Base-by-base conservation (phyloP, 208 protist species). In the Angomonas ambiguus region DNA sequence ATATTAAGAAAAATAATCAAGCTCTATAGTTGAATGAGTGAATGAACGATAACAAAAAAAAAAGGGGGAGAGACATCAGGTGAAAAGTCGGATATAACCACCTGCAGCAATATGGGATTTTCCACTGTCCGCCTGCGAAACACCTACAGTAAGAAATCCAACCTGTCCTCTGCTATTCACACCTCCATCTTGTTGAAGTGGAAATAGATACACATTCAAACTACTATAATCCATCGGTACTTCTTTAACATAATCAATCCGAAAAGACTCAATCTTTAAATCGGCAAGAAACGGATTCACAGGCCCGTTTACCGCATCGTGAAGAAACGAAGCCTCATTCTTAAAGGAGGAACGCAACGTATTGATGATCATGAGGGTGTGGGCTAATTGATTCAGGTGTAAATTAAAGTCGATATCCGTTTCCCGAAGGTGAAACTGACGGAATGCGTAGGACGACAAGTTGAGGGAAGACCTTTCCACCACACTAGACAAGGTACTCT, bases 371-470 rank as follows among this genome's bases (percentile, higher is more conserved):
- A 92, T 62, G 41, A 78, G 49, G 34, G 80, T 85, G 42, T 64
- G 72, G 16, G 70, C 79, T 6, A 86, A 67, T 63, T 92, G 85
- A 38, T 92, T 92, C 0, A 92, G 64, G 59, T 92, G 85, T n/a
- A 71, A 71, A 62, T 92, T 92, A 61, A 87, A 87, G 71, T 92
- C 85, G 58, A 88, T 87, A 67, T 92, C 85, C 6, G 65, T 80
- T 55, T 84, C 77, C 28, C 85, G 76, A 11, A 92, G 72, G 2
- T 65, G 34, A 68, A 80, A 78, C 6, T 38, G 53, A 16, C 75
- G 77, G 4, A 48, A 53, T 1, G 27, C 33, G 3, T 56, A 20
- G 11, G 51, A 57, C n/a, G 68, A 10, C 18, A 41, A 32, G 5
- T 67, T 6, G 38, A 48, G 8, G 38, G 38, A 45, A 45, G 38